Evolutionary conservation across 371 early-diverging fungal species (phyloP), one percentile per base, ranked within the genome.

Genomic region (Mortierella sp.): DNA sequence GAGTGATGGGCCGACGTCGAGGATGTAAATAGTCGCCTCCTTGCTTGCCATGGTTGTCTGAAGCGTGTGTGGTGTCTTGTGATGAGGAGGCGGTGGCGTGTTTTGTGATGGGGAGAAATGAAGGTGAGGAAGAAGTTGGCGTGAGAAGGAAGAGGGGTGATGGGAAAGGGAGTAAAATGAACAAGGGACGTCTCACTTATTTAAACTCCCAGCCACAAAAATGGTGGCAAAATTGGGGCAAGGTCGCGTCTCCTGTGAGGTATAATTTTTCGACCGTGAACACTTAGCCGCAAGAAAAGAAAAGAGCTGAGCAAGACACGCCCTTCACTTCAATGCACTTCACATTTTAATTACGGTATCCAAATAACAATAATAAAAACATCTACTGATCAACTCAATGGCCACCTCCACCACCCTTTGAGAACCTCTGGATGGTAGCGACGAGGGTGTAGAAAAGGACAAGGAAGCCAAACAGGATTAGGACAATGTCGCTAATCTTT

Each of bases 381-480:
- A 4, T 26, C 11, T 28, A 2, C n/a, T n/a, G n/a, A n/a, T 11
- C 26, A 31, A 16, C 31, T 59, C 34, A 61, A 31, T 34, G 61
- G 16, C 61, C 61, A 61, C 37, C 37, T 16, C 16, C 3, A 21
- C 37, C 37, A 0, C 37, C 64, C 40, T 46, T 67, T 61, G 74
- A 79, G 71, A 83, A 94, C 78, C 91, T 91, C 59, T 88, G 72
- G n/a, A 94, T 77, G n/a, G 93, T 94, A 10, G 91, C 85, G 61
- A 87, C 89, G n/a, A 95, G 94, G 1, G 96, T 97, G 87, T 96
- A 97, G 28, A 96, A 69, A 90, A 97, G 93, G 50, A 95, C 94
- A 34, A 92, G 90, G 44, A 97, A 72, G 0, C 78, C 69, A 51
- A 79, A 79, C 28, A 79, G 57, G 46, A 79, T 54, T n/a, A 79